Evolutionary conservation across 2,329 filamentous ascomycete genomes (phyloP), one percentile per base, ranked within the genome.

Genomic region (Aspergillus alliaceus): DNA sequence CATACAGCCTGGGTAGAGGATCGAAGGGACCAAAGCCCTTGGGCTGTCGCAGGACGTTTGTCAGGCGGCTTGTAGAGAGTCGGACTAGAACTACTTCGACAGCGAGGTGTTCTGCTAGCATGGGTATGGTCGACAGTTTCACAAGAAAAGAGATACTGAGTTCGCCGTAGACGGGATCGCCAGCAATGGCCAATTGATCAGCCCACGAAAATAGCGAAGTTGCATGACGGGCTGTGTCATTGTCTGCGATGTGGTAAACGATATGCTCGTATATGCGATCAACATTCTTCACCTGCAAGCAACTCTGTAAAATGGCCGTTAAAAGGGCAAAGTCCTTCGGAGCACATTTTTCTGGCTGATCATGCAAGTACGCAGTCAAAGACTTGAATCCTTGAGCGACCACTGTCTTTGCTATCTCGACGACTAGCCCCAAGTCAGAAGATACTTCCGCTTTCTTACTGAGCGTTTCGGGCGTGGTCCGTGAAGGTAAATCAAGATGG

Each of bases 171-270:
- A 98, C 81, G 0, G 95, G 93, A 69, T 98, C 93, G 27, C 87
- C 86, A 56, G 89, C 84, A 34, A 89, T 83, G 0, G 89, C 84
- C 24, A 98, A 82, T 63, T 88, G 86, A 72, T 98, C 92, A 4
- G 93, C 86, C 95, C 95, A 99, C 0, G 92, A 96, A 75, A 93
- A 98, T 5, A 99, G 82, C 32, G 90, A 91, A 6, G 89, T 87
- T 0, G 92, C 93, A 59, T 92, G 90, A 66, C 93, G 90, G 46
- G 91, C 83, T 1, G 88, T 88, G 61, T 90, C 87, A 55, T 81
- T 82, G 59, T 84, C 81, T n/a, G 82, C 76, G 54, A 88, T 79
- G 69, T 92, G 87, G 47, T 85, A 84, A 1, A 91, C 81, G 35
- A 93, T 84, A 64, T 91, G 88, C 14, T 84, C 81, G 60, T 90